These are phyloP conservation scores for Penicillium bovifimosum DNA, from an alignment of 495 filamentous ascomycete species.

Conservation along the genomic window DNA sequence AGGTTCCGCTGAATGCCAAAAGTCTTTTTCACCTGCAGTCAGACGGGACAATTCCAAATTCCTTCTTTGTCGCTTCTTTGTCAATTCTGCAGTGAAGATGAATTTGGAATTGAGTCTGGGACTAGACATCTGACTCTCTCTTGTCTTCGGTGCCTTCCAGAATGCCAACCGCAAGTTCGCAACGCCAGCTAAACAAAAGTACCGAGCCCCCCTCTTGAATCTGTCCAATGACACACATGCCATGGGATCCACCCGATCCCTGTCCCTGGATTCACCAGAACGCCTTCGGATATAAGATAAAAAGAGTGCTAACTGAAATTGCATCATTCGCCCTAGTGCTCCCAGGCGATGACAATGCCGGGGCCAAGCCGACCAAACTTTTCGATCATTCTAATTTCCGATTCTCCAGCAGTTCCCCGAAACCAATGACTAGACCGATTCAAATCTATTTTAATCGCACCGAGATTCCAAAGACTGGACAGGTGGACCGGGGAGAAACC, in stretches of 20 bases:
- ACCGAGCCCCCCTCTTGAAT: neutral
- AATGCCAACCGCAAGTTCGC: too few relatives aligned
- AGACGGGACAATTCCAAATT: neutral
- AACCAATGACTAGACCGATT: neutral
- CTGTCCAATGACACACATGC: neutral
- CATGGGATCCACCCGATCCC: neutral
- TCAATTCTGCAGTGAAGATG: neutral
- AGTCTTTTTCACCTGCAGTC: neutral
- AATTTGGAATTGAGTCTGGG: too few relatives aligned
- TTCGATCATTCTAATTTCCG: neutral
- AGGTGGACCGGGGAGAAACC: conserved; percentile 8
- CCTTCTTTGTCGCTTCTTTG: too few relatives aligned
- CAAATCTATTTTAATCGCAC: neutral
- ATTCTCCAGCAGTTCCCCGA: neutral
- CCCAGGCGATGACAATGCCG: neutral
- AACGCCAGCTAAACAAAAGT: neutral
- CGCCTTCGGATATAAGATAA: neutral
- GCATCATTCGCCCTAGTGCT: neutral
- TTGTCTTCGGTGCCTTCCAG: too few relatives aligned
- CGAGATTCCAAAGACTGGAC: conserved; percentile 11
- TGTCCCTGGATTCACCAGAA: neutral
- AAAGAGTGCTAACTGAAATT: neutral
- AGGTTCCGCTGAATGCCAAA: neutral
- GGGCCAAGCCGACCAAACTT: neutral
- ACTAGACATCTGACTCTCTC: too few relatives aligned